Evolutionary conservation across 768 basidiomycete species (phyloP), one percentile per base, ranked within the genome.

Genomic region (Mycena rosella): DNA sequence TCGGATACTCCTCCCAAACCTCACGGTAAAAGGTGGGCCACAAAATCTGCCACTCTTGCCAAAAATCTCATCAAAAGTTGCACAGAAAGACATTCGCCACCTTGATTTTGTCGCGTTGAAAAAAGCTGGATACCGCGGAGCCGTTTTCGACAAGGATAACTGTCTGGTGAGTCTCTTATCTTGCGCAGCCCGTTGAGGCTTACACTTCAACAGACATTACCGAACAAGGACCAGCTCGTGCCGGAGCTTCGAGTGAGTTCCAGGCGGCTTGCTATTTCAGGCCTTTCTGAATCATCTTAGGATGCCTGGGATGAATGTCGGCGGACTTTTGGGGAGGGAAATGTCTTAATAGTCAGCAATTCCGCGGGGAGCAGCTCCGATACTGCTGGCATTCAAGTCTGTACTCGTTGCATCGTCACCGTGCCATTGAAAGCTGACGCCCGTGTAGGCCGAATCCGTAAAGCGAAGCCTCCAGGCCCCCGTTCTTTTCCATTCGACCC

Each of bases 141-240:
- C 92, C 4, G 89, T 99, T 1, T 92, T 99, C 72, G 97, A 99
- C 85, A 98, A 99, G 80, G 97, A 99, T 76, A 99, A 99, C 73
- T 99, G 97, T 75, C 80, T 99, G 71, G 97, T 95, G 70, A 30
- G 91, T 81, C 5, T 60, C 45, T 64, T 40, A 22, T 38, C n/a
- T 20, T 7, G 8, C 8, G 27, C 20, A 54, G 7, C 24, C 1
- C 13, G 38, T 54, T 5, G 40, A 7, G 17, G 15, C 49, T 54
- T 52, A 55, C 57, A 24, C 22, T 22, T 17, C 34, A 15, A 27
- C 53, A 98, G 97, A 97, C 97, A 2, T 76, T 89, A 34, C 97
- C 97, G 0, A 80, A 93, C 74, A 78, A 84, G 51, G 97, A 99
- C 75, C 77, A 79, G 4, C 83, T 97, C 40, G 88, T 94, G 11